Evolutionary conservation across 1,284 basidiomycete species (phyloP).

Genomic region (Cryptococcus maquisensis): DNA sequence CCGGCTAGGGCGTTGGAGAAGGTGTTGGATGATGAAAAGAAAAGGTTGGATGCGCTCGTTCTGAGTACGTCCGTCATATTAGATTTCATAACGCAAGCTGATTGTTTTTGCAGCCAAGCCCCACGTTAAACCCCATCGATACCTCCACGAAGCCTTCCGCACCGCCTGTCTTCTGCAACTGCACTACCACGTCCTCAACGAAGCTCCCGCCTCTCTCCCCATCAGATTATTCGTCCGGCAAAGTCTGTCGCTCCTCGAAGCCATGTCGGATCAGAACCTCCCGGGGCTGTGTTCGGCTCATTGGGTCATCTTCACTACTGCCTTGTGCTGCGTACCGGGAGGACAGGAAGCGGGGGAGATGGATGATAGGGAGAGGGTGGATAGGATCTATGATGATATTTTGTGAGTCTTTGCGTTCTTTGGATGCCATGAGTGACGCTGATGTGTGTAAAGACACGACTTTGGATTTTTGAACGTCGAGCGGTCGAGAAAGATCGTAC

Average conservation of each 20-base stretch:
- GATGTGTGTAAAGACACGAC: constrained; percentile 10
- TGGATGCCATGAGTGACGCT: not conserved
- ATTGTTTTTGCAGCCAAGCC: constrained; percentile 21
- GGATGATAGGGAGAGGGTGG: constrained; percentile 25
- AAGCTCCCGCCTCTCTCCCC: constrained; percentile 26
- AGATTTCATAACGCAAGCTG: not conserved
- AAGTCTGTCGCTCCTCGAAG: constrained; percentile 31
- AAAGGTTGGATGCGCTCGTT: constrained; percentile 26
- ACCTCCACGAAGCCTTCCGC: constrained; percentile 38
- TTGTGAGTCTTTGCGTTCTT: constrained; percentile 16
- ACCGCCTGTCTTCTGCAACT: constrained; percentile 30
- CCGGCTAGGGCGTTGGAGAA: constrained; percentile 25
- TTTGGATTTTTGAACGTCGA: constrained; percentile 32
- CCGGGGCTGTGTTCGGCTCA: constrained; percentile 34
- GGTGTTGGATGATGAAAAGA: constrained; percentile 27
- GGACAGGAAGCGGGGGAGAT: constrained; percentile 16
- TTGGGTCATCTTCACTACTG: constrained; percentile 35
- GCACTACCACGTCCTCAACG: constrained; percentile 23
- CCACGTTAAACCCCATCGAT: constrained; percentile 27
- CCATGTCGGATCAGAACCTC: constrained; percentile 29
- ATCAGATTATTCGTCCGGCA: constrained; percentile 32
- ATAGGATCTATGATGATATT: constrained; percentile 28
- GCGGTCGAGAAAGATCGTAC: constrained; percentile 27
- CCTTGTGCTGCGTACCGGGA: constrained; percentile 20
- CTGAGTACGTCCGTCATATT: constrained; percentile 12